phyloP scores from a whole-genome alignment of 805 yeast genomes.

The Ascoidea asiatica region DNA sequence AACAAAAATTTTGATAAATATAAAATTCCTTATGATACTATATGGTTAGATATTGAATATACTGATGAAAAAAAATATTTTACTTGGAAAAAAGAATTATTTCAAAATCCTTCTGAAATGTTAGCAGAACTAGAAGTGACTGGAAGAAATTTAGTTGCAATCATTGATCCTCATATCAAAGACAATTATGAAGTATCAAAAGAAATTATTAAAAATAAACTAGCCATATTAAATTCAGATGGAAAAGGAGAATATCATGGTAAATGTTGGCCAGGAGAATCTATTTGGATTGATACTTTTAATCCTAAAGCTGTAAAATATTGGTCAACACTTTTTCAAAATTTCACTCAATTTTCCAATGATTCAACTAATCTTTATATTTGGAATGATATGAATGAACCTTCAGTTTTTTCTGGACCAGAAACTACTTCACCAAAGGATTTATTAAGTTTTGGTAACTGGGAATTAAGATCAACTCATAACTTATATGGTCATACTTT shows the following conservation, averaged over 20 bases:
- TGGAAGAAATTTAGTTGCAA: conserved; percentile 70
- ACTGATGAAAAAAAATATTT: conserved; percentile 79
- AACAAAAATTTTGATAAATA: conserved; percentile 54
- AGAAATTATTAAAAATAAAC: conserved; percentile 23
- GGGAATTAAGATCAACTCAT: conserved; percentile 89
- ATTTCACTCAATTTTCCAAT: conserved; percentile 32
- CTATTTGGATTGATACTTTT: conserved; percentile 84
- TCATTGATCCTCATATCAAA: conserved; percentile 89
- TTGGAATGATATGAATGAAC: conserved; percentile 99
- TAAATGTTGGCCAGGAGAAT: conserved; percentile 97
- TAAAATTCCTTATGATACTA: conserved; percentile 74
- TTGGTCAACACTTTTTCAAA: conserved; percentile 45
- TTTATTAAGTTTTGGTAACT: conserved; percentile 58
- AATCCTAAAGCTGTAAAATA: conserved; percentile 43
- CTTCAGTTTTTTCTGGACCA: conserved; percentile 89
- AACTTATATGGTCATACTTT: conserved; percentile 70
- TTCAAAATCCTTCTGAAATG: conserved; percentile 68
- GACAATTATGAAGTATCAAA: conserved; percentile 54
- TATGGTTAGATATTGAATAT: conserved; percentile 94
- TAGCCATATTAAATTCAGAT: conserved; percentile 31
- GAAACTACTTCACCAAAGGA: conserved; percentile 87
- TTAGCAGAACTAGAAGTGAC: conserved; percentile 48
- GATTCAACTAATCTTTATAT: conserved; percentile 54
- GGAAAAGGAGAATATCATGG: conserved; percentile 49
- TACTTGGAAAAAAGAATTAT: conserved; percentile 70